Evolutionary conservation across 176 grass and related monocot species (phyloP), one percentile per base, ranked within the genome.

Genomic region (Musa itinerans): DNA sequence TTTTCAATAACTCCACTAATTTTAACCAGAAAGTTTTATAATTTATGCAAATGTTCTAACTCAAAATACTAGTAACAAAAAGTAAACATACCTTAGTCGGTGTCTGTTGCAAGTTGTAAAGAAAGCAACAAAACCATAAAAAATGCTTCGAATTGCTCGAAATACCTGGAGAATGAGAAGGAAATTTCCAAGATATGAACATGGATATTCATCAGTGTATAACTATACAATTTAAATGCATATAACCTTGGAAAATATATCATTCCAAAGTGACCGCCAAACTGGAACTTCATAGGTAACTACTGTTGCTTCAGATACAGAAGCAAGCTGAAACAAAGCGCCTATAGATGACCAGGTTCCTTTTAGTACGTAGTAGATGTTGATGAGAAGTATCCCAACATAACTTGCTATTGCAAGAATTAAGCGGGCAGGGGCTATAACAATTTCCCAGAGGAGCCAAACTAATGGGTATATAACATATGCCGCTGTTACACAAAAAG

Each of bases 101-200:
- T 99, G 95, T 73, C 95, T 91, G 78, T 99, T 99, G 67, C 95
- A 99, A 74, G 95, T 81, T 19, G 90, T 86, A 82, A 91, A 94
- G 84, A 99, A 99, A 78, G 95, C 88, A 82, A 91, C 82, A 78
- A 99, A 87, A 71, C 95, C 95, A n/a, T 94, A 93, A 43, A 99
- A 80, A 83, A 99, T 99, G 82, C 95, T 99, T 63, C 83, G 86
- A 43, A 99, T 66, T 54, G 95, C 95, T 34, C 82, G 81, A 64
- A 99, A 99, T 82, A 99, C 83, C 95, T 99, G 79, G 53, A 81
- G 50, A 81, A 71, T 62, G 25, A 66, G 51, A 74, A 83, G 56
- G 15, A 83, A 49, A 87, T 56, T 72, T 82, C 10, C 52, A 71
- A 49, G 17, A 56, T 58, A 14, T 55, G 16, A 70, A 29, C 15